These are phyloP conservation scores for Phytophthora europaea DNA, from an alignment of 352 stramenopile species.

Conservation along the genomic window DNA sequence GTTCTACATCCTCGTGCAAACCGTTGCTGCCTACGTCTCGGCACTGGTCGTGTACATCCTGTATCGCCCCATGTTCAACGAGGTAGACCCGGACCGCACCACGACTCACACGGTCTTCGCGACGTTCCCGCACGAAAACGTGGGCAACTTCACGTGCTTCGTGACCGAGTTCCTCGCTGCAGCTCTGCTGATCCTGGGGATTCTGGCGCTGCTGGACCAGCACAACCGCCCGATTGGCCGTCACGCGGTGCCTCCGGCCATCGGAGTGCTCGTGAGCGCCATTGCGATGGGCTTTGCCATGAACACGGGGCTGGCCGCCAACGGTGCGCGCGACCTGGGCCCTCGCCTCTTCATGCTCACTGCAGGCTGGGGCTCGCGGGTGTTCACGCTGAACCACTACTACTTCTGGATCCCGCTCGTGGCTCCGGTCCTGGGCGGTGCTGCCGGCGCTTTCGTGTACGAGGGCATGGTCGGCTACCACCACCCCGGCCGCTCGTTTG, in stretches of 20 bases:
- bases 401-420: slow-evolving; percentile 84
- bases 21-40: slow-evolving; percentile 48
- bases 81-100: slow-evolving; percentile 44
- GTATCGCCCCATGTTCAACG: slow-evolving; percentile 59
- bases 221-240: slow-evolving; percentile 78
- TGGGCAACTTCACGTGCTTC: slow-evolving; percentile 48
- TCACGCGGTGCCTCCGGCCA: slow-evolving; percentile 75
- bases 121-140: slow-evolving; percentile 45
- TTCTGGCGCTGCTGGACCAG: slow-evolving; percentile 77
- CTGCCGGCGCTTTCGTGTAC: slow-evolving; percentile 67
- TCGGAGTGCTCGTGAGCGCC: slow-evolving; percentile 76
- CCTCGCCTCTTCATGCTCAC: slow-evolving; percentile 72
- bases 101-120: slow-evolving; percentile 49
- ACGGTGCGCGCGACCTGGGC: slow-evolving; percentile 75
- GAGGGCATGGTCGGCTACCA: slow-evolving; percentile 65
- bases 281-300: slow-evolving; percentile 84
- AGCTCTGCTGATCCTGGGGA: slow-evolving; percentile 66
- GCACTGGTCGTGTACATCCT: slow-evolving; percentile 54
- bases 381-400: slow-evolving; percentile 73
- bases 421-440: slow-evolving; percentile 67
- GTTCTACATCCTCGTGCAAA: slow-evolving; percentile 54
- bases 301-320: slow-evolving; percentile 85
- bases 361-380: slow-evolving; percentile 71
- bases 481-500: slow-evolving; percentile 49
- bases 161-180: slow-evolving; percentile 48